Evolutionary conservation across 1,139 yeast genomes (phyloP).

Genomic region (Pichia sp.): DNA sequence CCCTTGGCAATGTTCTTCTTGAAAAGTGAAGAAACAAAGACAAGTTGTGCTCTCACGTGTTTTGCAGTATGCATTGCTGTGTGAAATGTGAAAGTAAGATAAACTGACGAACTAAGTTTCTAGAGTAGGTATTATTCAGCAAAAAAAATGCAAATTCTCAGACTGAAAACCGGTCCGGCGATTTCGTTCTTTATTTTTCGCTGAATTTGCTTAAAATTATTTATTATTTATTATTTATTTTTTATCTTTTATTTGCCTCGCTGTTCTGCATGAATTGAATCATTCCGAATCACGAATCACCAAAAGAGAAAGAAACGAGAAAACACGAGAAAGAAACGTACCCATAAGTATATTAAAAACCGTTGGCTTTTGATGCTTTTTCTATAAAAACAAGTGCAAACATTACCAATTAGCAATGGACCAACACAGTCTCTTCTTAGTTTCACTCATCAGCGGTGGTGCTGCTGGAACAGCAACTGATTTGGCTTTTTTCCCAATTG

Average conservation of each 20-base stretch:
- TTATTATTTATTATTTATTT: background rate
- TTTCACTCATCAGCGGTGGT: constrained; percentile 49
- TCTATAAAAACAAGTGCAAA: constrained; percentile 11
- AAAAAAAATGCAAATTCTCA: background rate
- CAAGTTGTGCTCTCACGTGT: background rate
- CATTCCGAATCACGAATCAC: background rate
- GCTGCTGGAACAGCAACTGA: constrained; percentile 97
- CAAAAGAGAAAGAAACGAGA: background rate
- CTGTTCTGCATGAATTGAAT: background rate
- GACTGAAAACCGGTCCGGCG: background rate
- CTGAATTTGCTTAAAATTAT: background rate
- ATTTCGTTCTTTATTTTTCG: background rate
- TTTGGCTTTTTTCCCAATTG: constrained; percentile 90
- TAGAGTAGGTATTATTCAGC: background rate
- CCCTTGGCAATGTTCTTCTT: background rate
- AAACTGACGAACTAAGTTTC: background rate
- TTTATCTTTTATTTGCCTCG: background rate
- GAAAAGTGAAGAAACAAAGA: background rate
- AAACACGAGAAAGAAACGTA: background rate
- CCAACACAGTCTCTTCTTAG: constrained; percentile 46
- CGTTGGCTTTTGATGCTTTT: background rate
- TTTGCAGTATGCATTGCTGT: background rate
- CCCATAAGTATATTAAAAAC: no score
- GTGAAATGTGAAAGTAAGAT: background rate
- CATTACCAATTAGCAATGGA: constrained; percentile 10